These are phyloP conservation scores for Starmerella geochares DNA, from an alignment of 805 yeast species.

Conservation along the genomic window DNA sequence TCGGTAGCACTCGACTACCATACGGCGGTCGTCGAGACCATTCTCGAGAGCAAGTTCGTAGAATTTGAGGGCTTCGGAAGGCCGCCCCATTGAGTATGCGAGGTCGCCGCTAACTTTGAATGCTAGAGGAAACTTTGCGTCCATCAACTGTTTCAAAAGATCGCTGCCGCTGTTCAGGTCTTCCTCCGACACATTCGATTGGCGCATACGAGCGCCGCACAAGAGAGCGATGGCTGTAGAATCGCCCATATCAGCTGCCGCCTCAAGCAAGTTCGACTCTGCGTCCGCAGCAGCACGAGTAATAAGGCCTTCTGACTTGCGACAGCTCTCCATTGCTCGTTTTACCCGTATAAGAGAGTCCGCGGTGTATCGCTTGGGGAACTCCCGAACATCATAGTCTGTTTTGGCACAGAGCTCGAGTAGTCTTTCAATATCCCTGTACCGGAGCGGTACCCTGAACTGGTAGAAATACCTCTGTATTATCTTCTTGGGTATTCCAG, in stretches of 20 bases:
- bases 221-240: constrained; percentile 68
- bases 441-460: constrained; percentile 20
- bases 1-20: constrained; percentile 65
- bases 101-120: constrained; percentile 72
- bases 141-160: constrained; percentile 48
- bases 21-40: constrained; percentile 38
- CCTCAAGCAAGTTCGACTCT: constrained; percentile 66
- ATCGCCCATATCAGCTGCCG: constrained; percentile 74
- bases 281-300: constrained; percentile 48
- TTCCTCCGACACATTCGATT: constrained; percentile 35
- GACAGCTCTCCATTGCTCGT: constrained; percentile 49
- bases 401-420: constrained; percentile 9
- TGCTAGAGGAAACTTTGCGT: constrained; percentile 58
- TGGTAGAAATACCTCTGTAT: constrained; percentile 20
- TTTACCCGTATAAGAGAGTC: constrained; percentile 60
- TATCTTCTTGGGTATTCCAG: constrained; percentile 21
- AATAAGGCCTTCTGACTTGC: constrained; percentile 50
- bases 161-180: constrained; percentile 55
- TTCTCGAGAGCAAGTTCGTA: constrained; percentile 48
- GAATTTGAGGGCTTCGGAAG: constrained; percentile 44
- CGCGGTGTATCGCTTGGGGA: constrained; percentile 43
- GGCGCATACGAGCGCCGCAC: constrained; percentile 53
- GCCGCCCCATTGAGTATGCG: constrained; percentile 41
- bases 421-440: constrained; percentile 12
- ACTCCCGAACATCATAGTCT: constrained; percentile 12